These are phyloP conservation scores for Colletotrichum sp. DNA, from an alignment of 2,329 filamentous ascomycete species.

Conservation along the genomic window DNA sequence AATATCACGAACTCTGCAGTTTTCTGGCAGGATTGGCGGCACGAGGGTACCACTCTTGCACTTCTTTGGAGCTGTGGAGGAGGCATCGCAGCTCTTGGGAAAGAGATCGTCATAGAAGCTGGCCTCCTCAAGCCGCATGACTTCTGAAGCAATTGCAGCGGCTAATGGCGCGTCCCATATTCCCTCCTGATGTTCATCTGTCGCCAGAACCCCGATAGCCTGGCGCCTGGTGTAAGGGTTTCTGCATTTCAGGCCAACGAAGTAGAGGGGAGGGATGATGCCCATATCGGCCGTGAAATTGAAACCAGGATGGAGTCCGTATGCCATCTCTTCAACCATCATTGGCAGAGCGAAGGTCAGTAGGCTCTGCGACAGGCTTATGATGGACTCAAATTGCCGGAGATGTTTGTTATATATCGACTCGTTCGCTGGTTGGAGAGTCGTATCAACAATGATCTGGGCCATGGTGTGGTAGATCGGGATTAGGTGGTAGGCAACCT, in stretches of 20 bases:
- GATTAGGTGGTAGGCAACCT: conserved; percentile 29
- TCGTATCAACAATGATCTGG: conserved; percentile 44
- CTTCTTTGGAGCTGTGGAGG: background rate
- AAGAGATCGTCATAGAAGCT: conserved; percentile 24
- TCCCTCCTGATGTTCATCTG: conserved; percentile 38
- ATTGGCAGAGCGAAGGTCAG: background rate
- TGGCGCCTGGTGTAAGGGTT: conserved; percentile 42
- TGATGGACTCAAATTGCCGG: conserved; percentile 34
- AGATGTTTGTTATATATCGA: conserved; percentile 40
- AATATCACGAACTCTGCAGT: background rate
- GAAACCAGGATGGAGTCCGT: background rate
- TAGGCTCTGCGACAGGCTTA: conserved; percentile 19
- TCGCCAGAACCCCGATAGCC: conserved; percentile 36
- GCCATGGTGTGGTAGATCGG: conserved; percentile 46
- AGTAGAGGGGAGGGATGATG: conserved; percentile 51
- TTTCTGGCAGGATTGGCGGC: background rate
- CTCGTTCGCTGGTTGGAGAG: conserved; percentile 35
- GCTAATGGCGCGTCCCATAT: conserved; percentile 43
- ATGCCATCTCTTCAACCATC: background rate
- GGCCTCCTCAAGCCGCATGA: conserved; percentile 44
- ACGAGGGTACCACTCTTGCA: background rate
- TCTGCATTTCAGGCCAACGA: conserved; percentile 51
- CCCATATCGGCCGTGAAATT: conserved; percentile 45
- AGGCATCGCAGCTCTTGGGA: background rate
- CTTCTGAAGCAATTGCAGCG: conserved; percentile 35